A percentile compares a stretch with the other conserved stretches of the same genome.
Evolutionary conservation across 31 red algal species (phyloP).

Genomic region (Odonthalia washingtoniensis): DNA sequence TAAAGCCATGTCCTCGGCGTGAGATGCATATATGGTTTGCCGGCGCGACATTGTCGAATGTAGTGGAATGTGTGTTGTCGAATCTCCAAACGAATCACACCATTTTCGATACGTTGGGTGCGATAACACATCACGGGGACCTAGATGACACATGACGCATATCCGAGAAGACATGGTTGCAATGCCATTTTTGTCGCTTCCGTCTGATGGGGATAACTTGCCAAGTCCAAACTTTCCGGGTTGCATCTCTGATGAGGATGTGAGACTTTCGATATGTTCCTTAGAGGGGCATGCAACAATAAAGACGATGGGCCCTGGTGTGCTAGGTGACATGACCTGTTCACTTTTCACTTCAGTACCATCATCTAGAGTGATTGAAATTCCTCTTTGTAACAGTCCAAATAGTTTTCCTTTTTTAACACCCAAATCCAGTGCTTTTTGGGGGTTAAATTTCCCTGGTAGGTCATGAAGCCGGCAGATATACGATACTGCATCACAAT

Average conservation of each 20-base stretch:
- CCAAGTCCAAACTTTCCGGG: slow-evolving; percentile 36
- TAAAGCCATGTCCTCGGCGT: slow-evolving; percentile 50
- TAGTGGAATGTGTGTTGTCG: slow-evolving; percentile 58
- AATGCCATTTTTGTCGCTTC: not conserved
- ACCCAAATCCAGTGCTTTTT: slow-evolving; percentile 63
- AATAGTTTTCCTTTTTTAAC: slow-evolving; percentile 76
- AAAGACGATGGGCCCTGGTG: slow-evolving; percentile 79
- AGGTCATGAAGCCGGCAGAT: slow-evolving; percentile 67
- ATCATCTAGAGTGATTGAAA: slow-evolving; percentile 54
- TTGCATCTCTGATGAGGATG: slow-evolving; percentile 35
- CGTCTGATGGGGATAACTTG: too few relatives aligned
- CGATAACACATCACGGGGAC: slow-evolving; percentile 45
- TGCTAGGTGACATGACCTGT: slow-evolving; percentile 83
- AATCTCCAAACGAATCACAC: slow-evolving; percentile 69
- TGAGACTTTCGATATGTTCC: slow-evolving; percentile 57
- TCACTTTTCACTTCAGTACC: slow-evolving; percentile 65
- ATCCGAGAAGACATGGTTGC: not conserved
- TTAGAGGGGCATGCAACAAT: slow-evolving; percentile 75
- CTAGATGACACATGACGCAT: slow-evolving; percentile 75
- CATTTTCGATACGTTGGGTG: slow-evolving; percentile 64
- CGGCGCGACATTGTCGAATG: slow-evolving; percentile 46
- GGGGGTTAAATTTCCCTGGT: slow-evolving; percentile 86
- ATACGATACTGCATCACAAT: slow-evolving; percentile 64
- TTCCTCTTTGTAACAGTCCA: slow-evolving; percentile 76
- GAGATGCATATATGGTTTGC: slow-evolving; percentile 43